phyloP scores from a whole-genome alignment of 2,329 filamentous ascomycete species.

The Fusarium oligoseptatum region DNA sequence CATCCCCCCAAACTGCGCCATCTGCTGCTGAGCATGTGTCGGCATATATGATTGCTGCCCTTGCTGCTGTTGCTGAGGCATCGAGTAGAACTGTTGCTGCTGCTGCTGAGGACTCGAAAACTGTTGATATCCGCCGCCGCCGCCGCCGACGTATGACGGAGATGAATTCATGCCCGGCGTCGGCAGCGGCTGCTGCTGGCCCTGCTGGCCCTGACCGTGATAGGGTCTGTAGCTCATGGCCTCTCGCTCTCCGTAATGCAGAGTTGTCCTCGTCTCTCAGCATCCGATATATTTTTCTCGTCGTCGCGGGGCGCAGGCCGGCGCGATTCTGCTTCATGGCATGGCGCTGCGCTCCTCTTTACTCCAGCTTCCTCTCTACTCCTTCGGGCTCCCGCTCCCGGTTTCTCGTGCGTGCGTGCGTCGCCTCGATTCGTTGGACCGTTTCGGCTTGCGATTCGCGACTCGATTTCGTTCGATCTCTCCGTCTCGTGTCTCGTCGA shows the following conservation, averaged over 20 bases:
- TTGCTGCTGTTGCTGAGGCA: conserved; percentile 37
- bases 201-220: conserved; percentile 46
- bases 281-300: conserved; percentile 34
- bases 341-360: conserved; percentile 2
- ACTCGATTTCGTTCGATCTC: conserved; percentile 13
- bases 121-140: conserved; percentile 41
- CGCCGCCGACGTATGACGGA: conserved; percentile 33
- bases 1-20: conserved; percentile 42
- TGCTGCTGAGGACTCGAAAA: conserved; percentile 47
- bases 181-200: conserved; percentile 43
- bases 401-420: not conserved
- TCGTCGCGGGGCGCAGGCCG: conserved; percentile 48
- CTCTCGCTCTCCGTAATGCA: conserved; percentile 28
- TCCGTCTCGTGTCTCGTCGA: conserved; percentile 16
- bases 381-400: conserved; percentile 12
- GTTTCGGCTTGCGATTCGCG: not conserved
- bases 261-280: conserved; percentile 28
- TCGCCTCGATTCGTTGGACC: conserved; percentile 16
- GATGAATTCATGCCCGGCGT: conserved; percentile 38
- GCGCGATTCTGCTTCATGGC: conserved; percentile 47
- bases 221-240: conserved; percentile 55
- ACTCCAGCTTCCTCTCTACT: not conserved
- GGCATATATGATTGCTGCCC: conserved; percentile 43
- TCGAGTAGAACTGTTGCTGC: conserved; percentile 44
- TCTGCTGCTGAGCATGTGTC: conserved; percentile 43